Conservation (phyloP, 768 basidiomycete species). For the Lyophyllum shimeji region DNA sequence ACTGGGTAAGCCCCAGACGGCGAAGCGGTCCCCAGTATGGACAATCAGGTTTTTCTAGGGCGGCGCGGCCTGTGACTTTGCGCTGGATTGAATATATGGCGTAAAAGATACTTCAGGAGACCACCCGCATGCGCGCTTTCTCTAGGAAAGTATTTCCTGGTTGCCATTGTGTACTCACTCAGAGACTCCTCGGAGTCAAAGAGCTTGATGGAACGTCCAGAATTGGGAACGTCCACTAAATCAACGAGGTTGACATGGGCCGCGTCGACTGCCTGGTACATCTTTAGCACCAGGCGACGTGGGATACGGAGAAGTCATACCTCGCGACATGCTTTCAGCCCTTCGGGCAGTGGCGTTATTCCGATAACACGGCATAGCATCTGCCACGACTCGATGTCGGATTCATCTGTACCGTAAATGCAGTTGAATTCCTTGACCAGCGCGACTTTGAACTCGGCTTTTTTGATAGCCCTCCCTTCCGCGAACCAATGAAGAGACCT, state of each 20-base stretch:
- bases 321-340: slow-evolving; percentile 21
- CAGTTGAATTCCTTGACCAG: slow-evolving; percentile 32
- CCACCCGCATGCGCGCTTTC: slow-evolving; percentile 28
- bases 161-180: slow-evolving; percentile 27
- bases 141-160: slow-evolving; percentile 31
- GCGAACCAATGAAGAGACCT: no score
- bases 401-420: slow-evolving; percentile 30
- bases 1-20: no score
- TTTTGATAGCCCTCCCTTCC: no score
- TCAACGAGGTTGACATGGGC: slow-evolving; percentile 42
- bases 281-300: neutral
- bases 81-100: slow-evolving; percentile 19
- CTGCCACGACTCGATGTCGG: slow-evolving; percentile 29
- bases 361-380: slow-evolving; percentile 24
- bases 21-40: no score
- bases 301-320: slow-evolving; percentile 18
- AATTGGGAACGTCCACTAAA: slow-evolving; percentile 25
- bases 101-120: slow-evolving; percentile 29
- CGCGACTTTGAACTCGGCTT: slow-evolving; percentile 23
- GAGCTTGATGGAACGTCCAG: slow-evolving; percentile 5
- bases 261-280: slow-evolving; percentile 17
- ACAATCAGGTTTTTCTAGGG: no score
- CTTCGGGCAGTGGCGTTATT: slow-evolving; percentile 27
- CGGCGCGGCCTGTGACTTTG: neutral
- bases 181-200: slow-evolving; percentile 28